A percentile compares a stretch with the other conserved stretches of the same genome.
phyloP scores from a whole-genome alignment of 148 eudicot species.

The Amaranthus palmeri region DNA sequence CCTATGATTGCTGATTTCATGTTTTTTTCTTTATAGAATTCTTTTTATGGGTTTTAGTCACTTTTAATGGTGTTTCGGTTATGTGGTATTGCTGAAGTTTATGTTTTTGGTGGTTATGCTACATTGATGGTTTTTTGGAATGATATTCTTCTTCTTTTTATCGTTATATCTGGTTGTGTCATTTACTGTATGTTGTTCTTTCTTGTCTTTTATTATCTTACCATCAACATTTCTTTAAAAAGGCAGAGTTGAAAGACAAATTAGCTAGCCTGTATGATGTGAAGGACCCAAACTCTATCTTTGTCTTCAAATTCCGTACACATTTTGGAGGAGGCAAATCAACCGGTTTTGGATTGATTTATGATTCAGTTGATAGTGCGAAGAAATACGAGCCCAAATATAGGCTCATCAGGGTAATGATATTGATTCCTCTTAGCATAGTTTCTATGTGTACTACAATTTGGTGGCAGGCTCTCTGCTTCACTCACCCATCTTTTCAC shows the following conservation, averaged over 20 bases:
- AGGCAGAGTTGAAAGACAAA: slow-evolving; percentile 79
- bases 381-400: slow-evolving; percentile 81
- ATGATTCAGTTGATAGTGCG: slow-evolving; percentile 71
- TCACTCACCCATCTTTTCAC: neutral
- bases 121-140: neutral
- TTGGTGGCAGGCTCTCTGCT: neutral
- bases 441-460: neutral
- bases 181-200: neutral
- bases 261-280: slow-evolving; percentile 64
- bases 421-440: neutral
- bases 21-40: too few relatives aligned
- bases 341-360: slow-evolving; percentile 76
- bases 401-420: slow-evolving; percentile 77
- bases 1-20: too few relatives aligned
- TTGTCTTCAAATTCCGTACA: slow-evolving; percentile 78
- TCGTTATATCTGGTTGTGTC: neutral
- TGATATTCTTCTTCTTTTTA: neutral
- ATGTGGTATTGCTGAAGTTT: neutral
- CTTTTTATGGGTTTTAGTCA: too few relatives aligned
- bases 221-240: neutral
- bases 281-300: slow-evolving; percentile 57
- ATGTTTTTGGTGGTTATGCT: neutral
- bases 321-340: slow-evolving; percentile 91
- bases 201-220: neutral
- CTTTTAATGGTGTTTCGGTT: neutral